A percentile compares a stretch with the other conserved stretches of the same genome.
These are phyloP conservation scores for Mrakia gelida DNA, from an alignment of 768 basidiomycete genomes.

Conservation along the genomic window DNA sequence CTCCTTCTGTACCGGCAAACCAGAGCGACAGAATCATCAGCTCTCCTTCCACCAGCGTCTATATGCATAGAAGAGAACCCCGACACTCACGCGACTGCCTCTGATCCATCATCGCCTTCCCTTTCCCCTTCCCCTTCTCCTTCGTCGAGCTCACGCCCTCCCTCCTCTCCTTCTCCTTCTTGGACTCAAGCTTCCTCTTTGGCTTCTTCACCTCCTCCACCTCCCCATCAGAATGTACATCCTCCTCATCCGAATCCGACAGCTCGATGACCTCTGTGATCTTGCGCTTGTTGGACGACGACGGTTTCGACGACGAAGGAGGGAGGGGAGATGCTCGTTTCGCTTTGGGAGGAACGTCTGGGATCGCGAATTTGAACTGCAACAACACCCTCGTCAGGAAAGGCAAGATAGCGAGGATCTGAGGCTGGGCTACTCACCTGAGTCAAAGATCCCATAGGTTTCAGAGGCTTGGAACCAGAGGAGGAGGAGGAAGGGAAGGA, in stretches of 20 bases:
- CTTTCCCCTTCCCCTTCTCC: background rate
- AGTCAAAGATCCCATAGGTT: background rate
- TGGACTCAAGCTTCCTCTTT: background rate
- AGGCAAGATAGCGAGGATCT: no score
- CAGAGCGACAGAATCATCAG: background rate
- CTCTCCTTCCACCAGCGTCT: background rate
- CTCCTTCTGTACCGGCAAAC: background rate
- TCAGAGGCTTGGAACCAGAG: no score
- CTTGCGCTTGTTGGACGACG: slow-evolving; percentile 1
- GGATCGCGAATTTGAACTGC: background rate
- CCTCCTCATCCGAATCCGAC: background rate
- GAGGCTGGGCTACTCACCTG: no score
- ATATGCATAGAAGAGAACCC: no score
- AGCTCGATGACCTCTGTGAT: background rate
- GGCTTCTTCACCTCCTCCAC: background rate
- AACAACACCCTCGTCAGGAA: no score
- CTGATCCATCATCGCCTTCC: background rate
- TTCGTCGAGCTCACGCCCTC: background rate
- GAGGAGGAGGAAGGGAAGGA: no score
- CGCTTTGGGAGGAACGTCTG: background rate
- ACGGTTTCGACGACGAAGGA: background rate
- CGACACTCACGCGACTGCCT: background rate
- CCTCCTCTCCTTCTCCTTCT: background rate
- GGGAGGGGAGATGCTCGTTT: background rate
- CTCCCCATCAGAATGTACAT: background rate